Evolutionary conservation across 371 early-diverging fungal genomes (phyloP).

Genomic region (Globomyces sp.): DNA sequence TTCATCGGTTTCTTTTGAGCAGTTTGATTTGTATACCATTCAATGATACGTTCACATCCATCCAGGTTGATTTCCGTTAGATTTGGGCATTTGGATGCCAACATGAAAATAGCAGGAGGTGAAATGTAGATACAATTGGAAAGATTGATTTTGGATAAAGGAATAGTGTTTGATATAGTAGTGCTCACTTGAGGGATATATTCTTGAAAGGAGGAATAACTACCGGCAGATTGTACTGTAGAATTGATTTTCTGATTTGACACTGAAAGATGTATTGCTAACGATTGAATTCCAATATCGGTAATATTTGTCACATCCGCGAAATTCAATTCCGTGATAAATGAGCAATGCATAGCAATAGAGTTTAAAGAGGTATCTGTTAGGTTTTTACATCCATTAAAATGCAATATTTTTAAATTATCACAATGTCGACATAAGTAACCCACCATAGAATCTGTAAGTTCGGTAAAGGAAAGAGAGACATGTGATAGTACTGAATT

Average conservation of each 20-base stretch:
- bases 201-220: constrained; percentile 14
- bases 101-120: constrained; percentile 3
- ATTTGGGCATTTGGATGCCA: constrained; percentile 17
- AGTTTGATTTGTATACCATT: constrained; percentile 3
- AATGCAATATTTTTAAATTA: not conserved
- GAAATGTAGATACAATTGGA: constrained; percentile 10
- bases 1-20: no score
- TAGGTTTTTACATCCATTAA: constrained; percentile 7
- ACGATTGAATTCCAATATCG: constrained; percentile 9
- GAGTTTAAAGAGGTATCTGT: constrained; percentile 2
- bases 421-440: constrained; percentile 11
- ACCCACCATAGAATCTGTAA: constrained; percentile 18
- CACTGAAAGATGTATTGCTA: constrained; percentile 9
- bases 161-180: not conserved
- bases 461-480: constrained; percentile 6
- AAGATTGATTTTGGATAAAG: constrained; percentile 6
- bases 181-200: constrained; percentile 3
- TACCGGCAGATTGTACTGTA: not conserved
- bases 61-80: constrained; percentile 13
- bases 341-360: constrained; percentile 13
- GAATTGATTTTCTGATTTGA: not conserved
- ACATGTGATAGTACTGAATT: constrained; percentile 1
- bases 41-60: constrained; percentile 14
- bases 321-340: not conserved
- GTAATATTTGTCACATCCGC: constrained; percentile 1